Conservation (phyloP, 2,329 filamentous ascomycete genomes). For the Aureobasidium pullulans region DNA sequence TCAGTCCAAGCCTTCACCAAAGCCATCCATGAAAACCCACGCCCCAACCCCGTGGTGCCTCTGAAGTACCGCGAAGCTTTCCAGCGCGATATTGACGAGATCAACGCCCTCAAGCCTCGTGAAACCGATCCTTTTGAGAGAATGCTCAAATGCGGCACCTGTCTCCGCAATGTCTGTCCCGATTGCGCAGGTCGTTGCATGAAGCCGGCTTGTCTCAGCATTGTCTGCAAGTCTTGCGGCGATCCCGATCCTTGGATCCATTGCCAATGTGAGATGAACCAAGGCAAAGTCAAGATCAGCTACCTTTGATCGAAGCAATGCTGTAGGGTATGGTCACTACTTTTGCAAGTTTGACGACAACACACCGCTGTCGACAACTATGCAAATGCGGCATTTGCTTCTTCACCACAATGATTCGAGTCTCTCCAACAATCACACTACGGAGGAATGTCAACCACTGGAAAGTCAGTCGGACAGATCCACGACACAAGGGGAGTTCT, state of each 20-base stretch:
- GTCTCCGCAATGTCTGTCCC: slow-evolving; percentile 17
- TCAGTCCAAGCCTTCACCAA: background rate
- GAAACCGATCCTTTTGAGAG: slow-evolving; percentile 18
- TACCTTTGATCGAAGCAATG: background rate
- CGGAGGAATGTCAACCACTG: too few species aligned
- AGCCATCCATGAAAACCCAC: slow-evolving; percentile 11
- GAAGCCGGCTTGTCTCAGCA: background rate
- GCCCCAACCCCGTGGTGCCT: slow-evolving; percentile 2
- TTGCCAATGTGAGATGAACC: background rate
- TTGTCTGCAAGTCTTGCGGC: slow-evolving; percentile 11
- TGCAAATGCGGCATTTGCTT: too few species aligned
- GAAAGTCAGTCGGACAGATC: too few species aligned
- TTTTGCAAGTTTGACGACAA: background rate
- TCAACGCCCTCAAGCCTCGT: slow-evolving; percentile 4
- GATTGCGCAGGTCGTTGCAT: slow-evolving; percentile 15
- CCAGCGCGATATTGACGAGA: background rate
- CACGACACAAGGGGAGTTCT: too few species aligned
- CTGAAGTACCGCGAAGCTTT: slow-evolving; percentile 3
- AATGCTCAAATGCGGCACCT: slow-evolving; percentile 19
- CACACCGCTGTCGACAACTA: background rate
- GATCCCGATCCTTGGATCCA: background rate
- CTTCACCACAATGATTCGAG: too few species aligned
- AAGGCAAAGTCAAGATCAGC: background rate
- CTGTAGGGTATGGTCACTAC: too few species aligned
- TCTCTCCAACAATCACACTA: too few species aligned